Base-by-base conservation (phyloP, 2,329 filamentous ascomycete genomes). In the Orbilia javanica region DNA sequence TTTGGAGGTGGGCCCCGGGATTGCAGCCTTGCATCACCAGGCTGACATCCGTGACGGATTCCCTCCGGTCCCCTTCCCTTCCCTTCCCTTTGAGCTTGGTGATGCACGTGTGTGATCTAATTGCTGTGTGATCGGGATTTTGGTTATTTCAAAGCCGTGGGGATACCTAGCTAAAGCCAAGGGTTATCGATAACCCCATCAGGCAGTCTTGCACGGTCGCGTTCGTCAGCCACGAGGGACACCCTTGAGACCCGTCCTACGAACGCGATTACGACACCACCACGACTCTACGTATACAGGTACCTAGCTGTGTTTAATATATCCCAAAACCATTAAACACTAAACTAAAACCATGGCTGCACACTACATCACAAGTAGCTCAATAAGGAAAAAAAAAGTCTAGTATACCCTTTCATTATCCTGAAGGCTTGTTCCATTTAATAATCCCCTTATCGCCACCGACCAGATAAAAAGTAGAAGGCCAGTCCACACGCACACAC, bases 1-100 rank as follows among this genome's bases (percentile, higher is more conserved):
- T 44, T 18, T n/a, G n/a, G n/a, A n/a, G n/a, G 42, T 44, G 50
- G 20, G 36, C 25, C 18, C 62, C 27, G n/a, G 52, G 52, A 20
- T 7, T 13, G 42, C 31, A 36, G 39, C 44, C n/a, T 48, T 68
- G 50, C 70, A 74, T 74, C 57, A 72, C 57, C 68, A 65, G 68
- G 68, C 68, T 66, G 69, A 52, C 36, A 50, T 62, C 69, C 67
- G 60, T 73, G 60, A 73, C 50, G 52, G 42, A 20, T 60, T 48
- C 62, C 18, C n/a, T 62, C 44, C 15, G 8, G 22, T 7, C 31
- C 31, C 31, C 10, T 34, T 34, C 5, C 31, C 34, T 31, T 31
- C 29, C 15, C 18, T 42, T 34, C 7, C n/a, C 11, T 46, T 48
- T 46, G n/a, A n/a, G 4, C 42, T n/a, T n/a, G 7, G 7, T 4